Evolutionary conservation across 1,284 basidiomycete species (phyloP).

Genomic region (Trametes pubescens): DNA sequence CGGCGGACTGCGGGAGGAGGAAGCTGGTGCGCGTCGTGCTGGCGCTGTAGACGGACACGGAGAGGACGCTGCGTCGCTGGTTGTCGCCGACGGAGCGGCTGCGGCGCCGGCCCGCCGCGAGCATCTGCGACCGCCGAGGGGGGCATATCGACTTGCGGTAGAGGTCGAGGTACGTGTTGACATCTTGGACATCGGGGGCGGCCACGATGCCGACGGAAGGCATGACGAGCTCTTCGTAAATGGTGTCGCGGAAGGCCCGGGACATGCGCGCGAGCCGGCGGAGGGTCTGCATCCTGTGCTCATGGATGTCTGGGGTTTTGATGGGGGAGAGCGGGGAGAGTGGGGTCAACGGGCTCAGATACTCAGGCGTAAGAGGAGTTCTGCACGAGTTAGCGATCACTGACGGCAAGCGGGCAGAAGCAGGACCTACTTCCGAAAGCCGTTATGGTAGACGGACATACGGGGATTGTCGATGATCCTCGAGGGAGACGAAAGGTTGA

Average conservation of each 20-base stretch:
- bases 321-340: conserved; percentile 34
- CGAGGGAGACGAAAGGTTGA: conserved; percentile 24
- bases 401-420: not conserved
- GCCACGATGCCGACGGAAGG: conserved; percentile 35
- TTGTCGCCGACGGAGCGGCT: conserved; percentile 37
- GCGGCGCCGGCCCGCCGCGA: conserved; percentile 26
- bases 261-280: conserved; percentile 37
- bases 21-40: conserved; percentile 23
- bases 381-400: conserved; percentile 1
- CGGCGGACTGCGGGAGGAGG: conserved; percentile 17
- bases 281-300: conserved; percentile 34
- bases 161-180: conserved; percentile 42
- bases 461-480: conserved; percentile 15
- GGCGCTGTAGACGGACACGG: conserved; percentile 14
- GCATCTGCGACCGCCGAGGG: conserved; percentile 17
- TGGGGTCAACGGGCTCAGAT: conserved; percentile 30
- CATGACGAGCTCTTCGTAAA: conserved; percentile 36
- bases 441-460: conserved; percentile 26
- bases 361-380: conserved; percentile 19
- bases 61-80: conserved; percentile 16
- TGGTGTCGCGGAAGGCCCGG: conserved; percentile 33
- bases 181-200: conserved; percentile 28
- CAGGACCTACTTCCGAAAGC: conserved; percentile 17
- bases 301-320: conserved; percentile 25
- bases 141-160: conserved; percentile 35